These are phyloP conservation scores for Rosa rugosa DNA, from an alignment of 306 rosid species.

Conservation along the genomic window DNA sequence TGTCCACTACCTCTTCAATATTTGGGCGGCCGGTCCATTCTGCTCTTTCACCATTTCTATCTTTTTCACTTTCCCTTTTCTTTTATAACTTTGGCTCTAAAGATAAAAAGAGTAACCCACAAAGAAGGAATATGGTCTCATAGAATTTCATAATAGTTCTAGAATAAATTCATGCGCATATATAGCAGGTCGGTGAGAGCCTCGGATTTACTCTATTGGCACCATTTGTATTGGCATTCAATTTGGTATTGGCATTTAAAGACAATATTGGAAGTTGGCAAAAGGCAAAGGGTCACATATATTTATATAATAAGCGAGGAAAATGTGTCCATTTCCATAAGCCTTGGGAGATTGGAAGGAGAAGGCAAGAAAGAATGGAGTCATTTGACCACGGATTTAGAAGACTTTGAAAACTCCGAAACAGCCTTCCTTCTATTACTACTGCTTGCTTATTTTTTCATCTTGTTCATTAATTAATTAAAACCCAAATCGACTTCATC, in stretches of 20 bases:
- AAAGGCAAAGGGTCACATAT: slow-evolving; percentile 25
- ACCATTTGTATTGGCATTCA: neutral
- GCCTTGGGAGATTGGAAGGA: slow-evolving; percentile 39
- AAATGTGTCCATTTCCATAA: slow-evolving; percentile 41
- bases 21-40: slow-evolving; percentile 9
- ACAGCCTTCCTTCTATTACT: slow-evolving; percentile 54
- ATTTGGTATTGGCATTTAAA: neutral
- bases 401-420: slow-evolving; percentile 69
- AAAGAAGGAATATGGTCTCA: neutral
- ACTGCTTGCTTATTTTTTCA: slow-evolving; percentile 35
- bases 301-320: slow-evolving; percentile 1
- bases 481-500: slow-evolving; percentile 30
- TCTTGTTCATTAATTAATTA: slow-evolving; percentile 36
- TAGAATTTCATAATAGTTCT: neutral
- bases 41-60: neutral
- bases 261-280: slow-evolving; percentile 19
- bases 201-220: neutral
- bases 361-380: slow-evolving; percentile 44
- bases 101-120: neutral
- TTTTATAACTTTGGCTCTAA: neutral
- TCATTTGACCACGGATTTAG: slow-evolving; percentile 59
- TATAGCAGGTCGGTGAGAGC: neutral
- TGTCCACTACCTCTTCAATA: slow-evolving; percentile 3
- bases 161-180: neutral
- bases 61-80: neutral